A percentile compares a stretch with the other conserved stretches of the same genome.
These are phyloP conservation scores for Lactarius vividus DNA, from an alignment of 768 basidiomycete genomes.

Conservation along the genomic window DNA sequence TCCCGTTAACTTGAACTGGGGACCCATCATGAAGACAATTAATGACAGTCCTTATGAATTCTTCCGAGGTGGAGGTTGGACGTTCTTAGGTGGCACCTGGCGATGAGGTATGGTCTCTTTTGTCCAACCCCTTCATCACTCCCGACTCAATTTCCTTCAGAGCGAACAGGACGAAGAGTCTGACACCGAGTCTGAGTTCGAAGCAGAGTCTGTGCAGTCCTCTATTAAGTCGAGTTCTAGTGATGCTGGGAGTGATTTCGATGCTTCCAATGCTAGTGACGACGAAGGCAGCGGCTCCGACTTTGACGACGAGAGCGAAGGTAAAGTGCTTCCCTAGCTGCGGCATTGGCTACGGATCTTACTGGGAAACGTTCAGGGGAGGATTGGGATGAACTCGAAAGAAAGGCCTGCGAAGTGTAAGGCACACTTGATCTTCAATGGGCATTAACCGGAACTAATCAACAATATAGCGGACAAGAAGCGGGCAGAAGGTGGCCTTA, in stretches of 20 bases:
- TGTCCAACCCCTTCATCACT: neutral
- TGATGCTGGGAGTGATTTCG: slow-evolving; percentile 55
- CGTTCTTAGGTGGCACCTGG: slow-evolving; percentile 73
- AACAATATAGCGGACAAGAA: slow-evolving; percentile 45
- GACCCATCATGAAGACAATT: slow-evolving; percentile 97
- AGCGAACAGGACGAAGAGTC: slow-evolving; percentile 61
- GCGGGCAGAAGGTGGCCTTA: slow-evolving; percentile 33
- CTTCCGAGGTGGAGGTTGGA: slow-evolving; percentile 96
- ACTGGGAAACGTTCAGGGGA: slow-evolving; percentile 50
- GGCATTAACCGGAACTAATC: slow-evolving; percentile 8
- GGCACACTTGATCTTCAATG: slow-evolving; percentile 38
- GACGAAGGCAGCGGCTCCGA: slow-evolving; percentile 67
- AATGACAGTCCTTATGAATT: slow-evolving; percentile 95
- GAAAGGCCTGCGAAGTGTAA: slow-evolving; percentile 81
- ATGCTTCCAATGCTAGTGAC: slow-evolving; percentile 50
- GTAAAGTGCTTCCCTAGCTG: slow-evolving; percentile 31
- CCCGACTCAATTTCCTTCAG: slow-evolving; percentile 31
- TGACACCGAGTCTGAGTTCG: slow-evolving; percentile 63
- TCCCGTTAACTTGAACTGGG: slow-evolving; percentile 97
- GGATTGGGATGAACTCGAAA: slow-evolving; percentile 95
- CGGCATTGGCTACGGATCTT: slow-evolving; percentile 18
- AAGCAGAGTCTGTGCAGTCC: slow-evolving; percentile 42
- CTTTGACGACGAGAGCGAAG: slow-evolving; percentile 63
- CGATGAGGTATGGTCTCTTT: slow-evolving; percentile 49
- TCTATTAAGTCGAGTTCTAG: slow-evolving; percentile 35